Evolutionary conservation across 176 grass and related monocot species (phyloP).

Genomic region (Rhynchospora breviuscula): DNA sequence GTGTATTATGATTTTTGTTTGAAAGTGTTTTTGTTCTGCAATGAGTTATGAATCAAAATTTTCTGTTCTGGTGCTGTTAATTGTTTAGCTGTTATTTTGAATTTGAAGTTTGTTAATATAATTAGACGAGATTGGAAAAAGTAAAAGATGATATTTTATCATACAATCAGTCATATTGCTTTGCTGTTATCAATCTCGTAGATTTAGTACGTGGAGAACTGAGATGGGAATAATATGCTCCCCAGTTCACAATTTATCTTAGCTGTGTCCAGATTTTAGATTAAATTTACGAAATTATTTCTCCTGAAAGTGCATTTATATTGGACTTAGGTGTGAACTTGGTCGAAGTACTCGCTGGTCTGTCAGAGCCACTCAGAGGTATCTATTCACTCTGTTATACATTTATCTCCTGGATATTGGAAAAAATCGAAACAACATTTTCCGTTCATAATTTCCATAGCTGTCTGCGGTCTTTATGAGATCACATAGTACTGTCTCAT

Average conservation of each 20-base stretch:
- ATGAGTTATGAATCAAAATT: constrained; percentile 6
- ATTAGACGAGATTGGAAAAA: not conserved
- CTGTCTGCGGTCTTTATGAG: too few species aligned
- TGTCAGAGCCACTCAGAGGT: not conserved
- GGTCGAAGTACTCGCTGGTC: not conserved
- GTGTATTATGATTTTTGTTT: not conserved
- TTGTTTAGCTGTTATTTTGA: not conserved
- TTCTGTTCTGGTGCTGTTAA: constrained; percentile 3
- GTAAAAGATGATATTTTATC: not conserved
- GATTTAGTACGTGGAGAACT: not conserved
- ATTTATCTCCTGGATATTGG: too few species aligned
- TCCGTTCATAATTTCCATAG: too few species aligned
- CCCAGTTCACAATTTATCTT: not conserved
- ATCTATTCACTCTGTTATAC: too few species aligned
- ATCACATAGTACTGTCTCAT: too few species aligned
- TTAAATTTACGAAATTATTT: not conserved
- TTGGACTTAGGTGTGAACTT: not conserved
- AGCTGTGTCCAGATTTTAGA: too few species aligned
- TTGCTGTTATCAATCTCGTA: not conserved
- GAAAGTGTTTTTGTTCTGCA: not conserved
- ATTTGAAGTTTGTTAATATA: not conserved
- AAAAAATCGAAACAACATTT: too few species aligned
- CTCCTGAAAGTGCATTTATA: not conserved
- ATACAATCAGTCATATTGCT: not conserved
- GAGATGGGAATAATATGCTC: not conserved